These are phyloP conservation scores for Leishmania aethiopica DNA, from an alignment of 208 protist genomes.

Conservation along the genomic window DNA sequence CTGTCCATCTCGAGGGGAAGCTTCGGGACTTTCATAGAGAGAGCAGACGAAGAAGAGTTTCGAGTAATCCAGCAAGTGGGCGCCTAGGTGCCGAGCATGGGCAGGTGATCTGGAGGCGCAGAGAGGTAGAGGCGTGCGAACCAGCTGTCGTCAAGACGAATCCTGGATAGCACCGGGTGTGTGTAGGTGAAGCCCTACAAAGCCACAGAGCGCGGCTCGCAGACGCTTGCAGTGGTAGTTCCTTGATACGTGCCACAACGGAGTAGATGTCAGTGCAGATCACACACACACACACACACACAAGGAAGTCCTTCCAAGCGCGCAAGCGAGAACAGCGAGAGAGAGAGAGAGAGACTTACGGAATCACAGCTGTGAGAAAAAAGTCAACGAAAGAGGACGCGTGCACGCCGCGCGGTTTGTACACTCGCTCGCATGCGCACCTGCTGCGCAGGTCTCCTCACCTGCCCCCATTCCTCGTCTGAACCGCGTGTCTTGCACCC, in stretches of 20 bases:
- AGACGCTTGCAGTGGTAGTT: neutral
- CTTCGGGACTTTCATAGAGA: neutral
- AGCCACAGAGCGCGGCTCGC: neutral
- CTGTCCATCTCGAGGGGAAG: neutral
- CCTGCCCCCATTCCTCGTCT: neutral
- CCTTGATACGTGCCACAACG: neutral
- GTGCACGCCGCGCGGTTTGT: neutral
- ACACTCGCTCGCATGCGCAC: neutral
- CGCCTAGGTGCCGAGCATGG: neutral
- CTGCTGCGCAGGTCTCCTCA: neutral
- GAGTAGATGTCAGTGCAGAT: neutral
- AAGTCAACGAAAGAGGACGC: neutral
- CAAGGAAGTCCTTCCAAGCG: neutral
- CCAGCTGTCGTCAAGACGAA: neutral
- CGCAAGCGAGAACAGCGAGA: neutral
- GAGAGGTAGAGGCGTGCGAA: neutral
- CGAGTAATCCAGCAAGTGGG: neutral
- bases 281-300: neutral
- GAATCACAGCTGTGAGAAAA: neutral
- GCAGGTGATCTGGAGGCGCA: neutral
- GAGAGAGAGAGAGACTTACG: neutral
- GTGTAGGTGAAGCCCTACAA: neutral
- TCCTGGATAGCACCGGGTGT: neutral
- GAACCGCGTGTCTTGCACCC: neutral
- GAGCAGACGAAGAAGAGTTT: neutral